phyloP scores from a whole-genome alignment of 2,329 filamentous ascomycete genomes.

The Boeremia exigua region DNA sequence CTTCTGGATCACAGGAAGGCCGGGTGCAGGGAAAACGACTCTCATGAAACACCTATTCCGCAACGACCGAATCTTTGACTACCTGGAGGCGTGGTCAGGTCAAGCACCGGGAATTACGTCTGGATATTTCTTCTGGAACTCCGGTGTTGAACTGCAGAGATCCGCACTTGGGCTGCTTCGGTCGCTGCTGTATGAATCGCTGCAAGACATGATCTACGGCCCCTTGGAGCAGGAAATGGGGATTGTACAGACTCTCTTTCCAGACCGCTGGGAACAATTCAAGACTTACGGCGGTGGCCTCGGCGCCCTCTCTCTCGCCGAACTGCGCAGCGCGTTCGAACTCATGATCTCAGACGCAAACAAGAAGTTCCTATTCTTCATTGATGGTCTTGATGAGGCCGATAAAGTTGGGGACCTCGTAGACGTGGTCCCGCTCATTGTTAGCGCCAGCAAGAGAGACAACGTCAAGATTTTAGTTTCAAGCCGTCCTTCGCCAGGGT shows the following conservation, averaged over 20 bases:
- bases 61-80: conserved; percentile 31
- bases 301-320: conserved; percentile 26
- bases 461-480: conserved; percentile 44
- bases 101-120: conserved; percentile 40
- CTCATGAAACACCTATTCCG: conserved; percentile 50
- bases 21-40: conserved; percentile 57
- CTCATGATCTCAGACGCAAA: conserved; percentile 34
- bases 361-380: conserved; percentile 42
- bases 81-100: conserved; percentile 40
- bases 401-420: conserved; percentile 32
- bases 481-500: conserved; percentile 30
- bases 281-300: conserved; percentile 36
- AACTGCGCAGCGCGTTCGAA: conserved; percentile 34
- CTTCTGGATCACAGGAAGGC: conserved; percentile 46
- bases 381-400: conserved; percentile 42
- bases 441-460: conserved; percentile 27
- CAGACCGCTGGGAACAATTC: conserved; percentile 40
- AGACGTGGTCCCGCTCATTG: conserved; percentile 20
- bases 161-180: conserved; percentile 31
- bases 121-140: conserved; percentile 56
- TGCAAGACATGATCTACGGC: conserved; percentile 43
- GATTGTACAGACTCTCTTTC: conserved; percentile 34
- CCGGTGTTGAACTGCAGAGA: conserved; percentile 37
- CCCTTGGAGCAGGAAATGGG: conserved; percentile 33
- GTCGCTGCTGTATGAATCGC: conserved; percentile 37